Conservation (phyloP, 2,329 filamentous ascomycete genomes). For the Trichophyton simii region DNA sequence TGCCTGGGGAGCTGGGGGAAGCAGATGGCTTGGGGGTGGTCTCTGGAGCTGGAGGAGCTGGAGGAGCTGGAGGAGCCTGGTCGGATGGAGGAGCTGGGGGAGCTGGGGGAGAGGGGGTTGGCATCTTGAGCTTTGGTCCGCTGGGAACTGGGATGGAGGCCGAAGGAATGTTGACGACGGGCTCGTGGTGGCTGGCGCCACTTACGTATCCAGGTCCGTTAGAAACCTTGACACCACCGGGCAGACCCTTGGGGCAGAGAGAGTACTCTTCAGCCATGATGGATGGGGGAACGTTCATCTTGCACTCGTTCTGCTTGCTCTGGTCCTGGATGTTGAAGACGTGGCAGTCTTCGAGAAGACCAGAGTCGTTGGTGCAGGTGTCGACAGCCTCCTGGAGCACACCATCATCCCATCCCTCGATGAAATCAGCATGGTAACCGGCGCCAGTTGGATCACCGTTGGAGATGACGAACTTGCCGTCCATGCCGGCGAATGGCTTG, state of each 20-base stretch:
- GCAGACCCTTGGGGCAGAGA: constrained; percentile 47
- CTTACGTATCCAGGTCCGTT: constrained; percentile 32
- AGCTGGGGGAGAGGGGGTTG: neutral
- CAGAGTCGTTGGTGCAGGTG: constrained; percentile 59
- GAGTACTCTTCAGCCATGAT: constrained; percentile 45
- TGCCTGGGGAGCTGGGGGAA: neutral
- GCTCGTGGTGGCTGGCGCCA: neutral
- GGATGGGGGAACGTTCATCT: constrained; percentile 45
- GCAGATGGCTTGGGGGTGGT: neutral
- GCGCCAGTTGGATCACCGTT: constrained; percentile 68
- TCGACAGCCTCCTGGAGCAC: constrained; percentile 62
- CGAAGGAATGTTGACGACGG: neutral
- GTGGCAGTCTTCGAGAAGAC: constrained; percentile 58
- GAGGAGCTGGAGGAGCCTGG: neutral
- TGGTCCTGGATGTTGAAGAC: constrained; percentile 59
- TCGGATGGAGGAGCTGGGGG: neutral
- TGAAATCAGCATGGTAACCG: constrained; percentile 68
- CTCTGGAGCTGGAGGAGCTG: neutral
- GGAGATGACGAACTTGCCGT: constrained; percentile 60
- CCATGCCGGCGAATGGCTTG: constrained; percentile 46
- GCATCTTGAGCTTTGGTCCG: neutral
- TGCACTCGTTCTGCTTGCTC: constrained; percentile 45
- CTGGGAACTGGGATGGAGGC: neutral
- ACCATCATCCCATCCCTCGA: constrained; percentile 59
- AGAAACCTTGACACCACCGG: constrained; percentile 47